Conservation (phyloP, 164 flowering plant species). For the Piper longum region DNA sequence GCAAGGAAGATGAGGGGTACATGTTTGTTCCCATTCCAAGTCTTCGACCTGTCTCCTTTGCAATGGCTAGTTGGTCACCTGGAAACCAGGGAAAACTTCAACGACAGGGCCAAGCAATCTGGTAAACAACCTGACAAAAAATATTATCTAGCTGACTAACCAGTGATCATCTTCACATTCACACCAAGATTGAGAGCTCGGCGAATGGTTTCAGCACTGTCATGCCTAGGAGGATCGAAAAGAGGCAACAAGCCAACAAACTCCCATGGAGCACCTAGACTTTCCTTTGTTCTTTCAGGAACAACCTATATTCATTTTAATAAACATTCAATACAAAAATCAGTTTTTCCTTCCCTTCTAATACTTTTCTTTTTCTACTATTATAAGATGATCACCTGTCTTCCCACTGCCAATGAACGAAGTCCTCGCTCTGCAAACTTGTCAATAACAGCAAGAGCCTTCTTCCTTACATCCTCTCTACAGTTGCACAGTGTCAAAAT, state of each 20-base stretch:
- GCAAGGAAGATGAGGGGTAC: constrained; percentile 35
- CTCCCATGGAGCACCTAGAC: constrained; percentile 25
- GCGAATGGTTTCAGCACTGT: constrained; percentile 27
- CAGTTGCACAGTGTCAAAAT: constrained; percentile 24
- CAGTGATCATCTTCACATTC: constrained; percentile 30
- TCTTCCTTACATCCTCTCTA: constrained; percentile 22
- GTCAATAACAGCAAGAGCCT: constrained; percentile 24
- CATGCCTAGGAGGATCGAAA: constrained; percentile 30
- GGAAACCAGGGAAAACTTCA: constrained; percentile 1
- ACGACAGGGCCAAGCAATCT: not conserved
- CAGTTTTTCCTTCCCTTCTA: not conserved
- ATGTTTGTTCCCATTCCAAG: constrained; percentile 42
- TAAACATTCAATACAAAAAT: no score
- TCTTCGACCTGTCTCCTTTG: constrained; percentile 32
- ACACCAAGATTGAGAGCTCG: constrained; percentile 31
- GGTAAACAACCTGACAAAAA: not conserved
- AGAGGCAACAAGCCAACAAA: constrained; percentile 30
- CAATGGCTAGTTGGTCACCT: constrained; percentile 38
- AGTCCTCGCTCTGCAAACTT: constrained; percentile 33
- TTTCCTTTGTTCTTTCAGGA: constrained; percentile 24
- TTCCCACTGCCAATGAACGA: constrained; percentile 29
- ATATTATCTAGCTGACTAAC: constrained; percentile 5
- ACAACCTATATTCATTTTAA: constrained; percentile 12
- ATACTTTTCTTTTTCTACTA: not conserved
- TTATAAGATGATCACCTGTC: constrained; percentile 14